A percentile compares a stretch with the other conserved stretches of the same genome.
These are phyloP conservation scores for Waitea zeae DNA, from an alignment of 1,284 basidiomycete genomes.

Conservation along the genomic window DNA sequence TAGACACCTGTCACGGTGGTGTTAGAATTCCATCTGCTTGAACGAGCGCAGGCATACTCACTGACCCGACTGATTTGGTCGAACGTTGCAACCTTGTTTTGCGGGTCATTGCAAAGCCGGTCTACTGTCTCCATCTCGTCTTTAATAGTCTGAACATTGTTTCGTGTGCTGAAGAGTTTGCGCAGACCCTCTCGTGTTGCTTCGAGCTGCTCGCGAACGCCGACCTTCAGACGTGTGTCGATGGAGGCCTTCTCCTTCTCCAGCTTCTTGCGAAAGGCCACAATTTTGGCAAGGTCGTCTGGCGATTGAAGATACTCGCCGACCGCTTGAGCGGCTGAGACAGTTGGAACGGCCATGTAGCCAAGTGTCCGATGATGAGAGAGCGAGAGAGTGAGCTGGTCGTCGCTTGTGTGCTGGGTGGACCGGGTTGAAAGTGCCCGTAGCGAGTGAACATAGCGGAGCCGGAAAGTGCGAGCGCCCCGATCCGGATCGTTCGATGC, in stretches of 20 bases:
- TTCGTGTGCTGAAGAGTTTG: slow-evolving; percentile 70
- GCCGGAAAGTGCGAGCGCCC: too few relatives aligned
- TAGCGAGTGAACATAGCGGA: too few relatives aligned
- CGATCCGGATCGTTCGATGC: too few relatives aligned
- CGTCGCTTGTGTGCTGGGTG: too few relatives aligned
- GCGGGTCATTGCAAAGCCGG: slow-evolving; percentile 58
- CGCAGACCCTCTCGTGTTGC: slow-evolving; percentile 80
- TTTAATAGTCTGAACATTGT: slow-evolving; percentile 73
- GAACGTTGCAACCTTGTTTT: slow-evolving; percentile 62
- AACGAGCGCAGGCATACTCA: too few relatives aligned
- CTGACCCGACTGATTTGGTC: slow-evolving; percentile 84
- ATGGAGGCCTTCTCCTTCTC: slow-evolving; percentile 96
- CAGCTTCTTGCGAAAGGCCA: slow-evolving; percentile 82
- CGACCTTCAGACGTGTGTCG: slow-evolving; percentile 80
- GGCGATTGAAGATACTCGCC: slow-evolving; percentile 84
- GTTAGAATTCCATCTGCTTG: too few relatives aligned
- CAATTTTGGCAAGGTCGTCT: slow-evolving; percentile 85
- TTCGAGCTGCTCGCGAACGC: slow-evolving; percentile 89
- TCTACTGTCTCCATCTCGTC: slow-evolving; percentile 90
- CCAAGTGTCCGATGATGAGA: too few relatives aligned
- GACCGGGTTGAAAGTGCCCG: too few relatives aligned
- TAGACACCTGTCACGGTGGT: slow-evolving; percentile 92
- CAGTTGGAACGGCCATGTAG: slow-evolving; percentile 18
- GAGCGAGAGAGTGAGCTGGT: too few relatives aligned
- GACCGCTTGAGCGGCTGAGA: slow-evolving; percentile 67